These are phyloP conservation scores for Fallopia convolvulus DNA, from an alignment of 148 eudicot species.

Conservation along the genomic window DNA sequence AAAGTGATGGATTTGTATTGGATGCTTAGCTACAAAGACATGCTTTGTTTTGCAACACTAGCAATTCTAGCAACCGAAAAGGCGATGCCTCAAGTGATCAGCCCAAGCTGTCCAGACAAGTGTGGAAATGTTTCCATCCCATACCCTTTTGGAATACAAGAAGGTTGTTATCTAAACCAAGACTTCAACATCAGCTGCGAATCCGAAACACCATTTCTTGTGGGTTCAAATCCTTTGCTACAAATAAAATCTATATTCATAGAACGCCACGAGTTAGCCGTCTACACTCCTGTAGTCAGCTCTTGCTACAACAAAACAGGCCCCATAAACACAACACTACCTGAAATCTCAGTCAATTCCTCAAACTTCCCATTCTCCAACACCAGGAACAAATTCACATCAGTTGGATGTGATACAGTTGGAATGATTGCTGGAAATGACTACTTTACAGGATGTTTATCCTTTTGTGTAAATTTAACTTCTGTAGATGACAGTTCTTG, in stretches of 20 bases:
- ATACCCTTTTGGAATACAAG: slow-evolving; percentile 18
- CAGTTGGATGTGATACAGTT: slow-evolving; percentile 20
- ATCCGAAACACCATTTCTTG: neutral
- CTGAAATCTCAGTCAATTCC: neutral
- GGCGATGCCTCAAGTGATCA: neutral
- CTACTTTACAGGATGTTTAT: slow-evolving; percentile 16
- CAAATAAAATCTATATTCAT: neutral
- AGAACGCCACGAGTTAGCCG: neutral
- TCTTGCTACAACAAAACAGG: neutral
- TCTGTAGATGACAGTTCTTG: slow-evolving; percentile 13
- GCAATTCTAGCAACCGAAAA: neutral
- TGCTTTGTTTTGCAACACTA: neutral
- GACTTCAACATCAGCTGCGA: neutral
- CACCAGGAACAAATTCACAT: slow-evolving; percentile 3
- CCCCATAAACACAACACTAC: neutral
- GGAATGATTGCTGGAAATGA: neutral
- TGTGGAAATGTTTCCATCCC: slow-evolving; percentile 19
- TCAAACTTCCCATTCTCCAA: neutral
- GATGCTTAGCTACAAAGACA: neutral
- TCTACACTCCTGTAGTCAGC: neutral
- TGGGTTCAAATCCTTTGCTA: neutral
- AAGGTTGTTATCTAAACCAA: slow-evolving; percentile 9
- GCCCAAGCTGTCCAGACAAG: slow-evolving; percentile 7
- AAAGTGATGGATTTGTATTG: neutral
- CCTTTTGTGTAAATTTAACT: neutral